Evolutionary conservation across 495 filamentous ascomycete species (phyloP).

Genomic region (Pyronema domesticum): DNA sequence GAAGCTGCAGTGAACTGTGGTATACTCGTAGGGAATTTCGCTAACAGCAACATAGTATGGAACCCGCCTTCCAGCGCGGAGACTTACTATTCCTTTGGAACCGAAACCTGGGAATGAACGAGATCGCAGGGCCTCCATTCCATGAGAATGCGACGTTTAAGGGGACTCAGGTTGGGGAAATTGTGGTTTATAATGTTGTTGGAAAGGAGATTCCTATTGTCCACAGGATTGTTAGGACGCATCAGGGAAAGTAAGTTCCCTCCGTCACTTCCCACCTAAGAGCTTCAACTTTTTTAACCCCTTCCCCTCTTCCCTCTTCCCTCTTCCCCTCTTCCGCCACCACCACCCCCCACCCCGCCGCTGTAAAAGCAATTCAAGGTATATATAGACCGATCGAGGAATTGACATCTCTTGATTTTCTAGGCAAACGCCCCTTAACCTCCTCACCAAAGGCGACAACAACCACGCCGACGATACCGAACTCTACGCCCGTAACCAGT

Average conservation of each 20-base stretch:
- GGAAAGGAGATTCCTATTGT: slow-evolving; percentile 92
- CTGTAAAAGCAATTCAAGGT: not conserved
- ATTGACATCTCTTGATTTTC: no score
- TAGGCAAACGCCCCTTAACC: slow-evolving; percentile 33
- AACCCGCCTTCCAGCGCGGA: slow-evolving; percentile 89
- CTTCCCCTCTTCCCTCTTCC: no score
- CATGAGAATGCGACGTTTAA: not conserved
- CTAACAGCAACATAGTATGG: slow-evolving; percentile 43
- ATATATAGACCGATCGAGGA: not conserved
- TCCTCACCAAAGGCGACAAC: slow-evolving; percentile 98
- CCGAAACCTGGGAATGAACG: slow-evolving; percentile 37
- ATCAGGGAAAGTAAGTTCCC: slow-evolving; percentile 37
- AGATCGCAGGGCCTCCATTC: slow-evolving; percentile 1
- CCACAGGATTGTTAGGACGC: slow-evolving; percentile 64
- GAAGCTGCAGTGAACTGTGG: not conserved
- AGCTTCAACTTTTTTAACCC: no score
- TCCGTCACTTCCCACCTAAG: not conserved
- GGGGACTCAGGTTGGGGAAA: slow-evolving; percentile 24
- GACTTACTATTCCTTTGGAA: slow-evolving; percentile 94
- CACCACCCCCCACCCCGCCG: no score
- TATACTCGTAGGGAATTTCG: not conserved
- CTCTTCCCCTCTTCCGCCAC: not conserved
- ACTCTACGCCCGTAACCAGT: slow-evolving; percentile 70
- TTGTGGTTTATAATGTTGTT: slow-evolving; percentile 81
- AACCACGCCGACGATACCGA: slow-evolving; percentile 89